Evolutionary conservation across 1,284 basidiomycete genomes (phyloP), one percentile per base, ranked within the genome.

Genomic region (Ustilago trichophora): DNA sequence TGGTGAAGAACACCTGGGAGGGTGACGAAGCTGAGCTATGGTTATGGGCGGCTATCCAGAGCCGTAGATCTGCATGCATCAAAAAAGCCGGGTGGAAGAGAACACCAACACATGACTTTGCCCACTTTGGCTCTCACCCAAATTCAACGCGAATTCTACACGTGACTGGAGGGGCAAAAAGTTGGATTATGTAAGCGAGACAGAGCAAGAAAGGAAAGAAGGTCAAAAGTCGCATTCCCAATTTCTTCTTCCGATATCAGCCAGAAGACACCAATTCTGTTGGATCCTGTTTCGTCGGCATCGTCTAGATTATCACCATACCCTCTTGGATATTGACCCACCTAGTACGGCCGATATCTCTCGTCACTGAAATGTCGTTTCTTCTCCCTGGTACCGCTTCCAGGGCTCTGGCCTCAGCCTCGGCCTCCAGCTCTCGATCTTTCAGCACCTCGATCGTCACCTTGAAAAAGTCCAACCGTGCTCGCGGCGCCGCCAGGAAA

Each of bases 401-500:
- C 6, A 35, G 54, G 26, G 54, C 45, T 18, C 37, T 64, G 15
- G 48, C 54, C 10, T 49, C 46, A 8, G 48, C 54, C 24, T 59
- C 55, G 11, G 38, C 51, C 12, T 58, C 51, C n/a, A 31, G 46
- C 29, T 47, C 46, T 21, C 65, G 65, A 44, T 41, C 44, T 15
- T 68, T 74, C 41, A 58, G 57, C 54, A 66, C 65, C 9, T 53
- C 64, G 27, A 25, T 56, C 10, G 36, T 46, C 34, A 36, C 50
- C 4, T 35, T 41, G 38, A 72, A 71, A 37, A 76, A 76, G 62
- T 69, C 64, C 3, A 55, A 57, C 42, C 67, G 71, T 15, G 70
- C 58, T 37, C 68, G 68, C n/a, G 72, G 74, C 22, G 53, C 53
- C 7, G 53, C 72, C 4, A 49, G 69, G 31, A 74, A 74, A 42